A percentile compares a stretch with the other conserved stretches of the same genome.
These are phyloP conservation scores for Lactifluus pinguis DNA, from an alignment of 768 basidiomycete species.

Conservation along the genomic window DNA sequence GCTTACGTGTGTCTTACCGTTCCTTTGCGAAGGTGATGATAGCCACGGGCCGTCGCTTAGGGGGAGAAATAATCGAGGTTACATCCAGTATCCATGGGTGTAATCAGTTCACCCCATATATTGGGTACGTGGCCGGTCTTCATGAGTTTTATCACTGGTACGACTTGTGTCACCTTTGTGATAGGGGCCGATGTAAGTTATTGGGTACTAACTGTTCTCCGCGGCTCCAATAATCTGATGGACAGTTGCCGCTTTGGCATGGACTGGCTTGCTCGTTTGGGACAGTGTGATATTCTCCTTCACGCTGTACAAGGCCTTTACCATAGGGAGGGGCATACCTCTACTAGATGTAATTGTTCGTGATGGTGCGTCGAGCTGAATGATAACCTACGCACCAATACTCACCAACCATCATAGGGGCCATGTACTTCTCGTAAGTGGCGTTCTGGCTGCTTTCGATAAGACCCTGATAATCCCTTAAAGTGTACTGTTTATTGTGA, in stretches of 20 bases:
- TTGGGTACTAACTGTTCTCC: too few relatives aligned
- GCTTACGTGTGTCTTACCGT: not conserved
- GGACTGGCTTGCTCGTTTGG: slow-evolving; percentile 3
- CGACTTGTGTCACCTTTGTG: not conserved
- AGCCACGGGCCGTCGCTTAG: not conserved
- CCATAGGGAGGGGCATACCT: slow-evolving; percentile 2
- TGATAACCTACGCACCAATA: not conserved
- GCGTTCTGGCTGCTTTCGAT: not conserved
- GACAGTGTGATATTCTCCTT: slow-evolving; percentile 7
- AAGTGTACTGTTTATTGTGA: slow-evolving; percentile 8
- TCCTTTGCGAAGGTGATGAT: not conserved
- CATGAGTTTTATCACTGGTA: not conserved
- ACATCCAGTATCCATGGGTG: slow-evolving; percentile 1
- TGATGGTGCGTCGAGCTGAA: not conserved
- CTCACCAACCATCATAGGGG: not conserved
- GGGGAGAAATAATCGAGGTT: not conserved
- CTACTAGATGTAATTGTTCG: slow-evolving; percentile 10
- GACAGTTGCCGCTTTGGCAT: slow-evolving; percentile 5
- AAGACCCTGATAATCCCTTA: not conserved
- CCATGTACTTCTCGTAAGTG: slow-evolving; percentile 13
- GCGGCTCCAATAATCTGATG: not conserved
- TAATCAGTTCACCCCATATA: not conserved
- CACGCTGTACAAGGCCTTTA: slow-evolving; percentile 7
- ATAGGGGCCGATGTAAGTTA: slow-evolving; percentile 3
- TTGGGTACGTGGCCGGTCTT: not conserved